Evolutionary conservation across 176 grass and related monocot genomes (phyloP).

Genomic region (Avena eriantha): DNA sequence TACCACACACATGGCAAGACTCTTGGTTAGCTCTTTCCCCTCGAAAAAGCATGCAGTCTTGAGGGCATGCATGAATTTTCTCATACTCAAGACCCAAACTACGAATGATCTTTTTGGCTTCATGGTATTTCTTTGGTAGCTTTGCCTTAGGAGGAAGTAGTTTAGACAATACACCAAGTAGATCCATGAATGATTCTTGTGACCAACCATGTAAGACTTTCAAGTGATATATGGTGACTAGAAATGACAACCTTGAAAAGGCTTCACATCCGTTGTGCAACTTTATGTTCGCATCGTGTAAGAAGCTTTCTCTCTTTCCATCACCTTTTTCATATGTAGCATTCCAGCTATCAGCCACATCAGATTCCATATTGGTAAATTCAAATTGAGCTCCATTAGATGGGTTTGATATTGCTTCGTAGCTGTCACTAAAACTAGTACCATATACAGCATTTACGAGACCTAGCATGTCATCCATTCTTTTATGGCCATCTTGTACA

Average conservation of each 20-base stretch:
- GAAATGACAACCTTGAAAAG: slow-evolving; percentile 6
- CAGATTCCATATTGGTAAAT: background rate
- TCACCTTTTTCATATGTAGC: background rate
- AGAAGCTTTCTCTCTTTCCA: background rate
- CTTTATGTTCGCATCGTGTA: background rate
- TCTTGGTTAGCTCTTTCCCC: background rate
- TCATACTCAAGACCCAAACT: background rate
- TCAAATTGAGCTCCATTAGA: background rate
- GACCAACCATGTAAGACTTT: slow-evolving; percentile 26
- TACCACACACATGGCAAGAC: background rate
- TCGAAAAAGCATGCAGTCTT: slow-evolving; percentile 33
- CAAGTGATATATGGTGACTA: slow-evolving; percentile 5
- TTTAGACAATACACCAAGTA: background rate
- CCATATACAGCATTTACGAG: background rate
- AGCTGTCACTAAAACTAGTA: background rate
- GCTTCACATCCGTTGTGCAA: background rate
- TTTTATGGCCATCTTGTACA: background rate
- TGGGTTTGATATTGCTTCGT: background rate
- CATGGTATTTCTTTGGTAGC: slow-evolving; percentile 30
- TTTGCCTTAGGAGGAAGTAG: background rate
- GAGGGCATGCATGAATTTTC: slow-evolving; percentile 47
- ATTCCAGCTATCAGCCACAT: background rate
- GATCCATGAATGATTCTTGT: background rate
- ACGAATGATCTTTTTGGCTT: slow-evolving; percentile 36
- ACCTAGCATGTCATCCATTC: background rate